phyloP scores from a whole-genome alignment of 208 protist genomes.

The Acanthamoeba rhysodes region DNA sequence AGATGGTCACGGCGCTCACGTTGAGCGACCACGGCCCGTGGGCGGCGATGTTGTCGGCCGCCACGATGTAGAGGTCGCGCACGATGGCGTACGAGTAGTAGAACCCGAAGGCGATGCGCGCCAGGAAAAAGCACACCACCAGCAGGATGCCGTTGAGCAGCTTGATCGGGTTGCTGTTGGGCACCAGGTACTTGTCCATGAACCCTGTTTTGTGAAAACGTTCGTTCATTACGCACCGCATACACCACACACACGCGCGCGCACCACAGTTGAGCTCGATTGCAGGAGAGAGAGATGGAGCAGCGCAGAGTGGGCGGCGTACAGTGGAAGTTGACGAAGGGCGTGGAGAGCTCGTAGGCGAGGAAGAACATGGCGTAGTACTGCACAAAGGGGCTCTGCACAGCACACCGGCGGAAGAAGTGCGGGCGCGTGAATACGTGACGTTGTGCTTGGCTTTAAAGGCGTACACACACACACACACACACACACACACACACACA shows the following conservation, averaged over 20 bases:
- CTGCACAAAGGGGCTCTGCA: background rate
- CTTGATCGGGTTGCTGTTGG: conserved; percentile 58
- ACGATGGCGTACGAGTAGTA: conserved; percentile 37
- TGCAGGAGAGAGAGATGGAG: background rate
- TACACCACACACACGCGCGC: background rate
- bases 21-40: background rate
- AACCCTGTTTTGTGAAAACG: conserved; percentile 6
- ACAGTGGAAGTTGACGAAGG: conserved; percentile 56
- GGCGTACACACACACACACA: background rate
- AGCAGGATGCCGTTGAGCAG: conserved; percentile 49
- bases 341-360: conserved; percentile 46
- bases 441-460: background rate
- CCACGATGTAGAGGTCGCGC: conserved; percentile 36
- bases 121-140: conserved; percentile 43
- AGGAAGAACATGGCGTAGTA: conserved; percentile 54
- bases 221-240: background rate
- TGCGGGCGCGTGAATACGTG: background rate
- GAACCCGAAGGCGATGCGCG: conserved; percentile 33
- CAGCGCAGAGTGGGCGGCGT: background rate
- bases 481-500: no score
- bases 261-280: background rate
- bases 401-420: background rate
- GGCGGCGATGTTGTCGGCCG: background rate
- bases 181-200: conserved; percentile 13
- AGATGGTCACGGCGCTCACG: background rate